A percentile compares a stretch with the other conserved stretches of the same genome.
Conservation (phyloP, 352 stramenopile genomes). For the Globisporangium cylindrosporum region DNA sequence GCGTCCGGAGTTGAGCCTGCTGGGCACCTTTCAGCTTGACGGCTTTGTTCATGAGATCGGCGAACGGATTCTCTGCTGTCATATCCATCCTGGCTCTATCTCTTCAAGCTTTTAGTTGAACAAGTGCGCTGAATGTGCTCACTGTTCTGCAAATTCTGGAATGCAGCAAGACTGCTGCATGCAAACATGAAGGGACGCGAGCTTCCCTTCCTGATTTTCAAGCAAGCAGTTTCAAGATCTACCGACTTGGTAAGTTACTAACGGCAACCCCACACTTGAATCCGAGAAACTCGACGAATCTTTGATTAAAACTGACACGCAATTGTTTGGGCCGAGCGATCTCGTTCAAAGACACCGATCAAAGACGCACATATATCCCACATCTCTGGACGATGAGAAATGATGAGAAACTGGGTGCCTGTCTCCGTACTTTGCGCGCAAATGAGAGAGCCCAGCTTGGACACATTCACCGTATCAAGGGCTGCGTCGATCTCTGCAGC, state of each 20-base stretch:
- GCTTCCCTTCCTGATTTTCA: not conserved
- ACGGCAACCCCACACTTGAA: not conserved
- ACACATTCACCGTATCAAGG: not conserved
- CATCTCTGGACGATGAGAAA: slow-evolving; percentile 26
- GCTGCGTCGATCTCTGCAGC: not conserved
- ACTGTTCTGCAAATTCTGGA: not conserved
- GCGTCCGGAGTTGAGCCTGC: slow-evolving; percentile 69
- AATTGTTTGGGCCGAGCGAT: slow-evolving; percentile 26
- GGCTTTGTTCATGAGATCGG: slow-evolving; percentile 81
- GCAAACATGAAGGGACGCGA: slow-evolving; percentile 7
- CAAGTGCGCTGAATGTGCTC: not conserved
- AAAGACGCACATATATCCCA: slow-evolving; percentile 26
- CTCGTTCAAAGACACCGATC: slow-evolving; percentile 27
- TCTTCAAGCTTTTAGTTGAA: not conserved
- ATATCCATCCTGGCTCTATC: slow-evolving; percentile 43
- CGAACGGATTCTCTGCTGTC: slow-evolving; percentile 70
- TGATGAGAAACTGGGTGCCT: not conserved
- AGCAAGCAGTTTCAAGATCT: slow-evolving; percentile 15
- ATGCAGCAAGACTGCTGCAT: not conserved
- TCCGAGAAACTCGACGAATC: not conserved
- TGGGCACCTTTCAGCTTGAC: slow-evolving; percentile 84
- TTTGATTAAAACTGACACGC: slow-evolving; percentile 23
- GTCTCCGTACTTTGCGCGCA: not conserved
- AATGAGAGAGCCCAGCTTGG: not conserved
- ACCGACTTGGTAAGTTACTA: not conserved